These are phyloP conservation scores for Vitis hybrid DNA, from an alignment of 177 flowering plant genomes.

Conservation along the genomic window DNA sequence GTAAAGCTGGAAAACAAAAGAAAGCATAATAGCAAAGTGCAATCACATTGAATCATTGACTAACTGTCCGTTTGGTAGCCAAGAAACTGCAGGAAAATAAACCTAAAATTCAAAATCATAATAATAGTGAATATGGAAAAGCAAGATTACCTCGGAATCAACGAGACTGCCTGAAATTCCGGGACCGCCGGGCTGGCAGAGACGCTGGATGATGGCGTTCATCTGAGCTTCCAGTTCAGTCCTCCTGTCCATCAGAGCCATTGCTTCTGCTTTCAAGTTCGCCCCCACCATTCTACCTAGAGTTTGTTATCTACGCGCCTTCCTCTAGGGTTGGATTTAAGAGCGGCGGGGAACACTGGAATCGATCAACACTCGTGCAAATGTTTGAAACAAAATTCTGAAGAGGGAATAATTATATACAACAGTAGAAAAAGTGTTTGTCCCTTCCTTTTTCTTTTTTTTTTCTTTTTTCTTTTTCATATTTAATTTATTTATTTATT, in stretches of 20 bases:
- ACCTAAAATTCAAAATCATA: no score
- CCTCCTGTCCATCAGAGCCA: conserved; percentile 67
- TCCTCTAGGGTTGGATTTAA: no score
- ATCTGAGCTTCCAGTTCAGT: conserved; percentile 65
- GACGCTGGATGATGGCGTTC: conserved; percentile 70
- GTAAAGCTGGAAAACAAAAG: no score
- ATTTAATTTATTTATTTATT: no score
- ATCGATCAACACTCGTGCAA: background rate
- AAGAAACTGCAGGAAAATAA: background rate
- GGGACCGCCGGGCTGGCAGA: conserved; percentile 77
- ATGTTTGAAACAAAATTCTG: background rate
- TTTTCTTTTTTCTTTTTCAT: background rate
- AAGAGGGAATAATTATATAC: no score
- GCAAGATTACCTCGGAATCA: conserved; percentile 64
- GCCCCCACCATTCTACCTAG: conserved; percentile 61
- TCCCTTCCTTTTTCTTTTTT: background rate
- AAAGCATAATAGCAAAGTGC: no score
- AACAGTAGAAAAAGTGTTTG: no score
- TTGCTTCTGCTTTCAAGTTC: conserved; percentile 74
- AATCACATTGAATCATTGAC: no score
- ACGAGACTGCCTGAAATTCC: conserved; percentile 85
- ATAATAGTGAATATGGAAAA: no score
- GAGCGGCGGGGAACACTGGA: no score
- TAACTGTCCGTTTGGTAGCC: no score
- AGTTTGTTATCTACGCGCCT: no score